Base-by-base conservation (phyloP, 2,329 filamentous ascomycete species). In the Fusarium tricinctum region DNA sequence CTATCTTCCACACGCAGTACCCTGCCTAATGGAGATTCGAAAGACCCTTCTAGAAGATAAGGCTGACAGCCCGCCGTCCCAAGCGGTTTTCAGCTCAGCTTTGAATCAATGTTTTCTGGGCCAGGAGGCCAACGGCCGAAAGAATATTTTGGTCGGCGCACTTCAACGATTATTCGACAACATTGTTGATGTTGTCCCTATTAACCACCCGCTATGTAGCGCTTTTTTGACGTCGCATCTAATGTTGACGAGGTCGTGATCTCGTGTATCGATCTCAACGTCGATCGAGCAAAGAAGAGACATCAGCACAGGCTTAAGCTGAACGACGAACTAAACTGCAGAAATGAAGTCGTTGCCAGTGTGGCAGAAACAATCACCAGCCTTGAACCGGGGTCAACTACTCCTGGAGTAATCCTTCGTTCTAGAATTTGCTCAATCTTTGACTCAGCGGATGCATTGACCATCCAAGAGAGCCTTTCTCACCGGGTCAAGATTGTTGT, bases 81-180 rank as follows among this genome's bases (percentile, higher is more conserved):
- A 58, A 26, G n/a, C 20, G 30, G 40, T 54, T 12, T 55, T 58
- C 53, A 39, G 55, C 5, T 33, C 48, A 13, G 39, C 55, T 20
- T 44, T 50, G 48, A 44, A 35, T 7, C 15, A 44, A 28, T 58
- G 48, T 20, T 43, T 45, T 15, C 48, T 54, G 4, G 45, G 20
- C 4, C 48, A 55, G 6, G 39, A 39, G 22, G 39, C 48, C 28
- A 32, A 55, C 4, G 48, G 55, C 6, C 33, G 19, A 6, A 58
- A 39, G 30, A 58, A 58, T 10, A 58, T 54, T 12, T 20, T 58
- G 13, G 32, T 58, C 15, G 49, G 55, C 14, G 55, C 55, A 12
- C 55, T 58, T 26, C 55, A 58, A 8, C 49, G 40, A 3, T 26
- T 58, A 7, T 55, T 45, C 6, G 49, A 58, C 8, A 23, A 28